Base-by-base conservation (phyloP, 2,329 filamentous ascomycete species). In the Phaeosphaeriaceae sp. region DNA sequence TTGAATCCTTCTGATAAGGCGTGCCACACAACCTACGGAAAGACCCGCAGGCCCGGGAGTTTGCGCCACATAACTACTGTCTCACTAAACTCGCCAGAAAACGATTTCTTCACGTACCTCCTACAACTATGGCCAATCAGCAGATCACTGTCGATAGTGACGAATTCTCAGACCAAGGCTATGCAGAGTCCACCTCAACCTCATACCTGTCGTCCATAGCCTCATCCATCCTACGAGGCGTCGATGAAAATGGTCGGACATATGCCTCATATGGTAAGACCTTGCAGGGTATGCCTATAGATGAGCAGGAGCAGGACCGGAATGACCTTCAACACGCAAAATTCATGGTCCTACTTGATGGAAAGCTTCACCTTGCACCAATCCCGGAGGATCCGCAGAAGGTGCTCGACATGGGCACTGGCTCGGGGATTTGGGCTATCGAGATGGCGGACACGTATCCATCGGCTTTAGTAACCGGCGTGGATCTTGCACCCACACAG, bases 351-450 rank as follows among this genome's bases (percentile, higher is more conserved):
- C 57, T 70, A 1, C 51, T 77, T 7, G 62, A 70, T 15, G 63
- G 71, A 7, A 60, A 66, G 9, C 69, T 77, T 2, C 69, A 63
- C 42, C 63, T 73, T 17, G 74, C 76, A 4, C 75, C 75, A 2
- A 55, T 77, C 12, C 30, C 46, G 1, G 35, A 59, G 3, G 50
- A 65, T 7, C 55, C 66, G 6, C 67, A 66, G 26, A 58, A 63
- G 6, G 62, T 71, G 7, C 61, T 77, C 9, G 74, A 77, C 43
- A 36, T 74, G 8, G 71, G 68, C 6, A 73, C 68, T 1, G 72
- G 71, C 6, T 71, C 69, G 1, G 71, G 71, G 3, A 76, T 75
- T 52, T 65, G 77, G 75, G 46, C 75, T 53, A 54, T 77, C 15
- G 68, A 74, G 29, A 63, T 72, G 46, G 71, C 42, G 4, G 42